phyloP scores from a whole-genome alignment of 768 basidiomycete species.

The Cubamyces sp. region DNA sequence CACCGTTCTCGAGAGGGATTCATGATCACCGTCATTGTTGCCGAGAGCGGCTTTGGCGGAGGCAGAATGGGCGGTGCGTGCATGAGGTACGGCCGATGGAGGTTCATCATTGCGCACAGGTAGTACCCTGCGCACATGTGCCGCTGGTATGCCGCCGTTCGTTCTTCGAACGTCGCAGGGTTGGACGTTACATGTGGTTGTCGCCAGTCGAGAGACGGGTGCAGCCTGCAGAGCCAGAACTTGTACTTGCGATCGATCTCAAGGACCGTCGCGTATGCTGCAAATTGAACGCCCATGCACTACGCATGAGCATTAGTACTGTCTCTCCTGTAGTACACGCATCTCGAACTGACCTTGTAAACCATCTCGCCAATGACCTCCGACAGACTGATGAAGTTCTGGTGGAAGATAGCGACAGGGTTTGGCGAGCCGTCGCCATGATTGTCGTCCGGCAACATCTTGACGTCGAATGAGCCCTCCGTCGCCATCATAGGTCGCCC shows the following conservation, averaged over 20 bases:
- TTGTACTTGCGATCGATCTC: constrained; percentile 48
- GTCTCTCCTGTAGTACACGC: background rate
- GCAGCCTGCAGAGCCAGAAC: constrained; percentile 48
- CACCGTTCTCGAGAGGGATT: constrained; percentile 42
- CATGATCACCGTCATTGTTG: constrained; percentile 33
- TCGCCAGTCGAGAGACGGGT: constrained; percentile 44
- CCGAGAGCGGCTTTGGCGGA: constrained; percentile 25
- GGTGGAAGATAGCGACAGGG: constrained; percentile 42
- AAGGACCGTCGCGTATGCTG: constrained; percentile 40
- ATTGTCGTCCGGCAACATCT: constrained; percentile 27
- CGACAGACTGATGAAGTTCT: constrained; percentile 42
- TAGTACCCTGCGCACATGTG: constrained; percentile 53
- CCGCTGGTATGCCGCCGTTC: constrained; percentile 44
- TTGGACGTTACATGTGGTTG: constrained; percentile 24
- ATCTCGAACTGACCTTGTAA: constrained; percentile 40
- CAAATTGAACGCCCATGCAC: constrained; percentile 27
- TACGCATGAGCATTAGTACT: background rate
- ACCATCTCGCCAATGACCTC: constrained; percentile 46
- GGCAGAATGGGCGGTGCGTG: constrained; percentile 32
- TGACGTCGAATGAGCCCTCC: constrained; percentile 43
- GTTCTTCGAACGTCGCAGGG: constrained; percentile 33
- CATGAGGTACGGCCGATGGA: constrained; percentile 48
- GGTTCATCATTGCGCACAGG: constrained; percentile 47
- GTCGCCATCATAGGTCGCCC: constrained; percentile 50
- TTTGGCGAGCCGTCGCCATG: constrained; percentile 38